Percentiles rank a stretch among this genome's conserved stretches.
Evolutionary conservation across 2,329 filamentous ascomycete species (phyloP).

Genomic region (Hymenoscyphus albidus): DNA sequence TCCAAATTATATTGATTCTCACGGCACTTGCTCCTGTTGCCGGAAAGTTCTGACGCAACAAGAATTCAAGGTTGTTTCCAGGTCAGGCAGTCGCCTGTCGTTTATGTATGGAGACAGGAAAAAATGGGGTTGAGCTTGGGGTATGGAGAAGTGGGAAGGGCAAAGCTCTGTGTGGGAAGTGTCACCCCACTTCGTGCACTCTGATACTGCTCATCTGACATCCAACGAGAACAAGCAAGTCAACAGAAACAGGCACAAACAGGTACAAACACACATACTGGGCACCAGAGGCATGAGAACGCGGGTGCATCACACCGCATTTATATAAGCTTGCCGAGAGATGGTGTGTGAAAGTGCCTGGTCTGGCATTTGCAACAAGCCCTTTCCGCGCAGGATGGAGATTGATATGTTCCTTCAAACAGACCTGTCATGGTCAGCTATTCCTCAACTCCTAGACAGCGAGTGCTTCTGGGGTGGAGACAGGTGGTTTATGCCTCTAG

Average conservation of each 20-base stretch:
- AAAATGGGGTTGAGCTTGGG: not conserved
- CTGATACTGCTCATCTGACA: conserved; percentile 2
- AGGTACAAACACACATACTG: conserved; percentile 2
- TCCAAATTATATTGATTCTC: not conserved
- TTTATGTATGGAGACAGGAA: not conserved
- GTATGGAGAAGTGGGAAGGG: conserved; percentile 5
- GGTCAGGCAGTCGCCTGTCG: not conserved
- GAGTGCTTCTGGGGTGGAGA: not conserved
- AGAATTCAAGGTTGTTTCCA: not conserved
- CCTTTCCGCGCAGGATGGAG: not conserved
- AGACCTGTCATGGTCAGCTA: not conserved
- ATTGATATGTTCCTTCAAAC: not conserved
- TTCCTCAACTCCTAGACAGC: not conserved
- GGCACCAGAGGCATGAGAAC: not conserved
- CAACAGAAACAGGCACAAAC: conserved; percentile 1
- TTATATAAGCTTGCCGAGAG: conserved; percentile 2
- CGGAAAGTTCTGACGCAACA: not conserved
- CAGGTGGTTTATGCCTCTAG: not conserved
- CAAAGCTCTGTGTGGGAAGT: not conserved
- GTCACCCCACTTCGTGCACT: not conserved
- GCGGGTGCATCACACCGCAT: conserved; percentile 2
- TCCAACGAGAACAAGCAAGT: not conserved
- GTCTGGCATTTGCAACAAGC: not conserved
- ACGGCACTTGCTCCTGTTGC: not conserved
- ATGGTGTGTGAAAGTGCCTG: conserved; percentile 7